phyloP scores from a whole-genome alignment of 108 stramenopile genomes.

The Epithemia pelagica region DNA sequence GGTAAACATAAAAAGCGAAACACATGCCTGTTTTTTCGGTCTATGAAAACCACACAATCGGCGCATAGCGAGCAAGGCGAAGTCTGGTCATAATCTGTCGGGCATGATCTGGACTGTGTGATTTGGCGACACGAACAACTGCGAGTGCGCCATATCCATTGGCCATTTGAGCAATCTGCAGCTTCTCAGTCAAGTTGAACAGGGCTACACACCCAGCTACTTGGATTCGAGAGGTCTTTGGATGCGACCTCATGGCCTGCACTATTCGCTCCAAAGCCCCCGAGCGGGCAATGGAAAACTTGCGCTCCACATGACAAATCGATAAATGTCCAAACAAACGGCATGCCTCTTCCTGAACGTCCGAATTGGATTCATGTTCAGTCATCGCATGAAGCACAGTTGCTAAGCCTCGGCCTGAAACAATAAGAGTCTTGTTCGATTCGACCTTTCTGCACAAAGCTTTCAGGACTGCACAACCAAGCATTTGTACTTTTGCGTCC shows the following conservation, averaged over 20 bases:
- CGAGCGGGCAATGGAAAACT: neutral
- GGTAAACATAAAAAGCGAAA: too few relatives aligned
- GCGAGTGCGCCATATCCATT: neutral
- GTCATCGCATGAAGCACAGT: neutral
- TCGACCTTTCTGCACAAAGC: neutral
- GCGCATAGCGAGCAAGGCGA: neutral
- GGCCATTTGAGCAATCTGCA: neutral
- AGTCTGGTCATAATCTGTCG: neutral
- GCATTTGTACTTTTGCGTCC: conserved; percentile 1
- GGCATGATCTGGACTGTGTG: neutral
- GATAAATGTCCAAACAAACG: neutral
- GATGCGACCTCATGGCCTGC: neutral
- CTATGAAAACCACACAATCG: neutral
- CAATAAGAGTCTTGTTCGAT: neutral
- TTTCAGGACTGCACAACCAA: neutral
- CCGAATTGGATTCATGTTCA: neutral
- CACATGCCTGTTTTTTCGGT: neutral
- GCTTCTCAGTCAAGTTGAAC: neutral
- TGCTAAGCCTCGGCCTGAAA: neutral
- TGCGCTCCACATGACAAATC: neutral
- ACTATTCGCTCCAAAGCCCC: neutral
- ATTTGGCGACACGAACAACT: neutral
- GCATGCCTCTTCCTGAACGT: neutral
- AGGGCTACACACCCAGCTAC: neutral
- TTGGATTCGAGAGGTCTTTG: neutral